A percentile compares a stretch with the other conserved stretches of the same genome.
phyloP scores from a whole-genome alignment of 768 basidiomycete species.

The Dentipellis fragilis region DNA sequence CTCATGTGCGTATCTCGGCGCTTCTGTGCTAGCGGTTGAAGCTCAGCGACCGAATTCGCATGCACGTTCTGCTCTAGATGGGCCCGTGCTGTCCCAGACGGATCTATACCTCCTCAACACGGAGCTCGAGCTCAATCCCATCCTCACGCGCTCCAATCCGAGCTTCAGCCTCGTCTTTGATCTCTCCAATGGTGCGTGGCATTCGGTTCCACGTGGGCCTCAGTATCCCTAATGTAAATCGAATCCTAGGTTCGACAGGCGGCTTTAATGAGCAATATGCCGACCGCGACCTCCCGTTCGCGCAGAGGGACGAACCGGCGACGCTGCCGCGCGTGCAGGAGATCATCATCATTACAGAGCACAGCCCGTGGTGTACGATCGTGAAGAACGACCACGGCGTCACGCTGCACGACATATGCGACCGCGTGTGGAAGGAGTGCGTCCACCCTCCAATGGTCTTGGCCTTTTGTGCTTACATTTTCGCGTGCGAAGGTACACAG shows the following conservation, averaged over 20 bases:
- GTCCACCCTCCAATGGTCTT: constrained; percentile 16
- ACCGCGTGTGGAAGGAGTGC: constrained; percentile 67
- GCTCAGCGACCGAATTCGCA: too few relatives aligned
- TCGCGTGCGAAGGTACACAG: constrained; percentile 46
- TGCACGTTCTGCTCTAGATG: constrained; percentile 36
- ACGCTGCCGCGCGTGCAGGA: constrained; percentile 29
- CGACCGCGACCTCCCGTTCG: constrained; percentile 47
- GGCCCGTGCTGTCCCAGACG: constrained; percentile 69
- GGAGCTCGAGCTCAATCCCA: constrained; percentile 64
- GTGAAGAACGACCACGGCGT: constrained; percentile 65
- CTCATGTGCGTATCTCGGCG: not conserved
- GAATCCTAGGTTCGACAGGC: constrained; percentile 39
- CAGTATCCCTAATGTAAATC: not conserved
- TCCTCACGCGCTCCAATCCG: constrained; percentile 35
- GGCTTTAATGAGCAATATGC: constrained; percentile 53
- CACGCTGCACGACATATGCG: constrained; percentile 67
- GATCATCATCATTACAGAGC: constrained; percentile 28
- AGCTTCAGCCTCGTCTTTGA: constrained; percentile 64
- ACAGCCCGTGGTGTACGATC: constrained; percentile 73
- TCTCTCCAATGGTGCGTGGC: constrained; percentile 44
- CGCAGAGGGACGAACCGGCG: constrained; percentile 27
- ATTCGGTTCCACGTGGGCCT: not conserved
- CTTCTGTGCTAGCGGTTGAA: too few relatives aligned
- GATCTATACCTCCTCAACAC: constrained; percentile 72
- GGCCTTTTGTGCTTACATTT: not conserved